Base-by-base conservation (phyloP, 352 stramenopile species). In the Hyaloperonospora arabidopsidis region DNA sequence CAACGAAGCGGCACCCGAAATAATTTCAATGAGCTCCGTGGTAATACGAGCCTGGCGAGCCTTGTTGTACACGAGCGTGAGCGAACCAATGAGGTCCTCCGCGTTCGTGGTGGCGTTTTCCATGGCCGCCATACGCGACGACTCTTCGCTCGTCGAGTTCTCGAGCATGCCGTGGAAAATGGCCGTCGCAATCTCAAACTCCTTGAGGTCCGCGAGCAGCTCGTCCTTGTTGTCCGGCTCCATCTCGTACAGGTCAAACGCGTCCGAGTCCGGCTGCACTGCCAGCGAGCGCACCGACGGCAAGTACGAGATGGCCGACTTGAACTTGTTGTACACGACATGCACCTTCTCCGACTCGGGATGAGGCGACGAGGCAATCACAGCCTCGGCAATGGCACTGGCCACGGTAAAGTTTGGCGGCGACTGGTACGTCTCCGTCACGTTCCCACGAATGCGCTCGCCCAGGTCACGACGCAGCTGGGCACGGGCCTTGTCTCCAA, bases 51-150 rank as follows among this genome's bases (percentile, higher is more conserved):
- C 83, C 71, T 98, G 94, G 57, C 94, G 84, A 44, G 94, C 93
- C 76, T 91, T 91, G 76, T 93, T 93, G 79, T 93, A 93, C 58
- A 80, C 63, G 59, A 91, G 73, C 76, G 95, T 95, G 81, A 77
- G 70, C 66, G 74, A 87, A 61, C 95, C 91, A 72, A 99, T 98
- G 76, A 99, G 89, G 45, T 99, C 96, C 58, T 89, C 77, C 19
- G 96, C 97, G 74, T 99, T 99, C 71, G 97, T 98, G 34, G 93
- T 97, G 41, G 96, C 96, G 68, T 98, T 98, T 72, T 99, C 96
- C 96, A 99, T 99, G 45, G 96, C 96, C 61, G 95, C 95, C 96
- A 99, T 99, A 70, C 97, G 93, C 65, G 96, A 98, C 23, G 82
- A 95, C 75, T 99, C 93, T 77, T 99, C 97, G 47, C 89, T 96